Evolutionary conservation across 305 asterid species (phyloP).

Genomic region (Fraxinus angustifolia): DNA sequence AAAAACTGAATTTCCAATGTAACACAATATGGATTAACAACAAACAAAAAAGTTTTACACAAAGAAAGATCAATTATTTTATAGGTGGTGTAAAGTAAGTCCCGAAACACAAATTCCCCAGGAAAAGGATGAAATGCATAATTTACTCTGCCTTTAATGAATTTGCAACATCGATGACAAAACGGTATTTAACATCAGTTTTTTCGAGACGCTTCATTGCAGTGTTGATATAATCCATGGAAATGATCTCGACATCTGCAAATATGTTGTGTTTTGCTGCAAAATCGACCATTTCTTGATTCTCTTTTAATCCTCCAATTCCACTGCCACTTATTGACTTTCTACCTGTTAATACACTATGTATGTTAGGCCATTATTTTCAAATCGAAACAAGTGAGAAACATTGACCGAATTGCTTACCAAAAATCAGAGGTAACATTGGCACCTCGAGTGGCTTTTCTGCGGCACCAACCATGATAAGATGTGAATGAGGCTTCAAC

Average conservation of each 20-base stretch:
- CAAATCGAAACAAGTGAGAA: not conserved
- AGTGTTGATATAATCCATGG: conserved; percentile 42
- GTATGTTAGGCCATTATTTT: not conserved
- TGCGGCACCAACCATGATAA: conserved; percentile 45
- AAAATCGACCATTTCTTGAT: conserved; percentile 51
- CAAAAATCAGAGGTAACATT: conserved; percentile 27
- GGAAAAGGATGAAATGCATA: not conserved
- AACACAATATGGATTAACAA: no score
- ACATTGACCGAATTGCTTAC: not conserved
- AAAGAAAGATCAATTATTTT: not conserved
- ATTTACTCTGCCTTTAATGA: conserved; percentile 25
- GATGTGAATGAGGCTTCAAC: conserved; percentile 46
- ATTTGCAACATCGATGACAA: conserved; percentile 42
- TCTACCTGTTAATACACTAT: conserved; percentile 26
- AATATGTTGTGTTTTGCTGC: conserved; percentile 45
- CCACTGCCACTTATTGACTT: conserved; percentile 31
- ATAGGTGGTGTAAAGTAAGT: not conserved
- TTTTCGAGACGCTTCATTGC: conserved; percentile 43
- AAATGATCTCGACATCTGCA: conserved; percentile 41
- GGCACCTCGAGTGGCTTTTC: conserved; percentile 29
- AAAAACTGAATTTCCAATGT: no score
- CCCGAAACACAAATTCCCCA: not conserved
- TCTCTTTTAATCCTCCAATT: conserved; percentile 46
- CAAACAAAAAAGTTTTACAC: no score
- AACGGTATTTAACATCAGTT: conserved; percentile 42